Evolutionary conservation across 177 flowering plant species (phyloP).

Genomic region (Telopea speciosissima): DNA sequence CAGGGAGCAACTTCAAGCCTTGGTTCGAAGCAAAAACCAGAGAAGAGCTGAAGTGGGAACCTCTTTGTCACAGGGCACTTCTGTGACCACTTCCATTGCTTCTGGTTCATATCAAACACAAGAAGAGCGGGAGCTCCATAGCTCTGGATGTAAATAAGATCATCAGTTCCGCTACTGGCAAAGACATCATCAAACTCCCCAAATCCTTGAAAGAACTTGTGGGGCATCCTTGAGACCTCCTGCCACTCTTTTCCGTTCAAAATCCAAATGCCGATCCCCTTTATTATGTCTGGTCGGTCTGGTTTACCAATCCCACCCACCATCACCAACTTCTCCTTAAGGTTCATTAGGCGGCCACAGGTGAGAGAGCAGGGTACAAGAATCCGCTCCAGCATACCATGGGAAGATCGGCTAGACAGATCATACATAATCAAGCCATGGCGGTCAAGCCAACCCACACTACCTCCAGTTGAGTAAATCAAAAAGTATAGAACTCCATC

Average conservation of each 20-base stretch:
- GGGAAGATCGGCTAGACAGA: constrained; percentile 21
- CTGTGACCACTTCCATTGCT: constrained; percentile 42
- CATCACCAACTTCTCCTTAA: constrained; percentile 36
- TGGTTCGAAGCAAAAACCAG: constrained; percentile 43
- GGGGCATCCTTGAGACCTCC: constrained; percentile 39
- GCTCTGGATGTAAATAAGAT: constrained; percentile 40
- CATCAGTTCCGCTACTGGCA: constrained; percentile 31
- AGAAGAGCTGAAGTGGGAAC: constrained; percentile 37
- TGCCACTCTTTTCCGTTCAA: constrained; percentile 30
- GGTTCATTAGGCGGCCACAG: constrained; percentile 43
- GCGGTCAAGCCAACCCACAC: constrained; percentile 17
- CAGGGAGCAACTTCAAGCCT: constrained; percentile 33
- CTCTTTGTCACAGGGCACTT: constrained; percentile 34
- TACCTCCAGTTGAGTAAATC: constrained; percentile 66
- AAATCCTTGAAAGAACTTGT: constrained; percentile 38
- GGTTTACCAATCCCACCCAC: constrained; percentile 43
- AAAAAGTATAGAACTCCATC: constrained; percentile 35
- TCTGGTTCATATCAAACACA: constrained; percentile 28
- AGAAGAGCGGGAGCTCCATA: constrained; percentile 34
- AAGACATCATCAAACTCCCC: constrained; percentile 50
- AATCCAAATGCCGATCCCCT: constrained; percentile 41
- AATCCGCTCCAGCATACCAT: constrained; percentile 20
- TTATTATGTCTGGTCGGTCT: constrained; percentile 31
- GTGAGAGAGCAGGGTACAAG: constrained; percentile 42
- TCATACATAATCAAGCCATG: constrained; percentile 35